These are phyloP conservation scores for Naganishia sp. DNA, from an alignment of 1,284 basidiomycete species.

Conservation along the genomic window DNA sequence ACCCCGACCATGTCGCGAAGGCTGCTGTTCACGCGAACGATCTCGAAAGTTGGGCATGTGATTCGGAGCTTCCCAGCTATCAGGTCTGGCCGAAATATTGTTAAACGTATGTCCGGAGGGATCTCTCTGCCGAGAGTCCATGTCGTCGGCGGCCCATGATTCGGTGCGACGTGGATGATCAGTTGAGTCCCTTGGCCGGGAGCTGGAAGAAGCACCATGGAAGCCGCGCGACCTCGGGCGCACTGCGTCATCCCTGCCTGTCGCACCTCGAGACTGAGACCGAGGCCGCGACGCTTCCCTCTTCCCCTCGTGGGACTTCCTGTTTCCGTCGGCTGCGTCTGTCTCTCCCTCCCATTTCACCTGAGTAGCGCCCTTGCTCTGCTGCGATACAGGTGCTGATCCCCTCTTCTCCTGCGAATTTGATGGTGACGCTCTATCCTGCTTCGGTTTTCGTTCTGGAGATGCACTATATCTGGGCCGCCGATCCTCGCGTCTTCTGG, in stretches of 20 bases:
- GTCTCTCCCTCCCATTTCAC: not conserved
- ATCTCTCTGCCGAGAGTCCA: too few species aligned
- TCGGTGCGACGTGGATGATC: too few species aligned
- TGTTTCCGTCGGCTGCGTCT: not conserved
- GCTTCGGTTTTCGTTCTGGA: not conserved
- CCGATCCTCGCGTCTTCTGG: not conserved
- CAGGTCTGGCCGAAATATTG: too few species aligned
- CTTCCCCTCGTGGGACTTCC: not conserved
- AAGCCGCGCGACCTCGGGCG: not conserved
- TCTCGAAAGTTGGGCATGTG: too few species aligned
- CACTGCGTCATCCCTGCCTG: not conserved
- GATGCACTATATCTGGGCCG: not conserved
- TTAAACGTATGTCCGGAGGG: too few species aligned
- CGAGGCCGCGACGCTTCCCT: conserved; percentile 2
- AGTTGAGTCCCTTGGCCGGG: too few species aligned
- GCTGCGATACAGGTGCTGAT: not conserved
- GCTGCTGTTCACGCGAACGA: too few species aligned
- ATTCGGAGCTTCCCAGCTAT: too few species aligned
- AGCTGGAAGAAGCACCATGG: too few species aligned
- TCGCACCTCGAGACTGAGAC: not conserved
- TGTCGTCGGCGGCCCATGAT: too few species aligned
- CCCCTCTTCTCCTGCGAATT: not conserved
- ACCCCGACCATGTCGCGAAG: too few species aligned
- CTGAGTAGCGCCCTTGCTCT: not conserved
- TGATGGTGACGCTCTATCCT: too few species aligned